Base-by-base conservation (phyloP, 768 basidiomycete genomes). In the Pisolithus microcarpus region DNA sequence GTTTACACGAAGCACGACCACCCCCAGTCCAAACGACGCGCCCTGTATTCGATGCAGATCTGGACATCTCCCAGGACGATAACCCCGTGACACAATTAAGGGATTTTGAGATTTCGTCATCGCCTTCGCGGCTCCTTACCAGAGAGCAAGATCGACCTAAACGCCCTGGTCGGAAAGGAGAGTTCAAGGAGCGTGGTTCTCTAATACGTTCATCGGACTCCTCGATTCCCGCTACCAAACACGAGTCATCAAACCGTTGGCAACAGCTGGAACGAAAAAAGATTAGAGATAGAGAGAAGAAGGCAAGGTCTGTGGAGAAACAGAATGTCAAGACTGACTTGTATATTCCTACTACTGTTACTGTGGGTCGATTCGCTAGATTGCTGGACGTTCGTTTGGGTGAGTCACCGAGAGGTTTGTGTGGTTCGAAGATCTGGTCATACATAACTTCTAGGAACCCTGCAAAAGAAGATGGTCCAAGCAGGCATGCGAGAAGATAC, bases 341-440 rank as follows among this genome's bases (percentile, higher is more conserved):
- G 7, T 89, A 78, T 56, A 87, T 92, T 42, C 87, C 91, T 0
- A 80, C 78, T 23, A 74, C 79, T 2, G 75, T 91, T n/a, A 82
- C 87, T 3, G 88, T 91, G n/a, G 81, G 79, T 3, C 77, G 80
- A 52, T 67, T 92, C 19, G 79, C 88, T 4, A 79, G 76, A 55
- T 63, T 88, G 23, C 66, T 91, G 46, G 76, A 81, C 42, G 74
- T 92, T 30, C 74, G 76, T 59, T 70, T 89, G 59, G 78, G 90
- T 88, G 65, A 47, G 76, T 54, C 36, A 7, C 8, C 30, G 53
- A 10, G 34, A 15, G 40, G 23, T 39, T 39, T 13, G 38, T 49
- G 36, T 23, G 24, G 31, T 30, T 11, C 47, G 19, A n/a, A 46
- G 43, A 43, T 21, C 46, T 46, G 30, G 43, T 43, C 26, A 48